These are phyloP conservation scores for Talaromyces verruculosus DNA, from an alignment of 2,329 filamentous ascomycete species.

Conservation along the genomic window DNA sequence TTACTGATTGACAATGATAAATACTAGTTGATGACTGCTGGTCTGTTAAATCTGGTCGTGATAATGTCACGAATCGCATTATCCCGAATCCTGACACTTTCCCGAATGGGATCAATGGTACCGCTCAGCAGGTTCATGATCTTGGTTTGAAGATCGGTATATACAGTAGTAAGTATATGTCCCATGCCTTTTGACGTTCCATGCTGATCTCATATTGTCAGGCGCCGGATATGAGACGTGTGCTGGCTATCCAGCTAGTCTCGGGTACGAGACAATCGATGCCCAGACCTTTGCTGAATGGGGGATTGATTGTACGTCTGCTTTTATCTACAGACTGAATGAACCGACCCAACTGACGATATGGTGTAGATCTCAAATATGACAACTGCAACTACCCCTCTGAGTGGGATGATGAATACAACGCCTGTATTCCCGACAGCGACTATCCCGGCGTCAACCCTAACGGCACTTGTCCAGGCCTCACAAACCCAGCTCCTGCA, in stretches of 20 bases:
- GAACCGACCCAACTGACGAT: neutral
- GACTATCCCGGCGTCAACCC: constrained; percentile 35
- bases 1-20: neutral
- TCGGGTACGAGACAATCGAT: constrained; percentile 59
- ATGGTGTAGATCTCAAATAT: constrained; percentile 53
- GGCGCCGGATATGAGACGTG: constrained; percentile 49
- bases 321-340: neutral
- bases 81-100: constrained; percentile 54
- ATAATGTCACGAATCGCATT: constrained; percentile 47
- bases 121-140: constrained; percentile 56
- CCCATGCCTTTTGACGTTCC: neutral
- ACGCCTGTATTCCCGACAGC: constrained; percentile 44
- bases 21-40: constrained; percentile 61
- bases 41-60: constrained; percentile 47
- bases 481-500: constrained; percentile 40
- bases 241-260: constrained; percentile 57
- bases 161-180: constrained; percentile 44
- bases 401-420: constrained; percentile 43
- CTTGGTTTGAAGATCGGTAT: constrained; percentile 64
- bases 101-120: constrained; percentile 57
- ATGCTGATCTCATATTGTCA: constrained; percentile 18
- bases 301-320: constrained; percentile 54
- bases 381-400: constrained; percentile 54
- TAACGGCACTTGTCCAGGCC: constrained; percentile 44
- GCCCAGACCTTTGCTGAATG: constrained; percentile 59